Conservation (phyloP, 2,329 filamentous ascomycete genomes). For the Orbilia blumenaviensis region DNA sequence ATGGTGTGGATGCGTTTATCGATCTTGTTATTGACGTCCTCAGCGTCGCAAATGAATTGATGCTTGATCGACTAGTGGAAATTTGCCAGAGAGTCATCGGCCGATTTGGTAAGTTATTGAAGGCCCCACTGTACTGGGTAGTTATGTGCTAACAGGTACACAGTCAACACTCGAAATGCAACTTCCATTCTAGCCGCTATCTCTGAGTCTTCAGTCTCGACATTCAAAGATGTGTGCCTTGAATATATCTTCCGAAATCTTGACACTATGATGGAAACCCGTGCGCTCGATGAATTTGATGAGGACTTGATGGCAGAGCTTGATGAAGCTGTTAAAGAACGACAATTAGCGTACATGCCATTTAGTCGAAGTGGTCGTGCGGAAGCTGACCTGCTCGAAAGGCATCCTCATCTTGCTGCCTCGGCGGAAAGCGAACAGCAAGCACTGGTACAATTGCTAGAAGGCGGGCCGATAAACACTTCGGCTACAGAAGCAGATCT, state of each 20-base stretch:
- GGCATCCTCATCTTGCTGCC: slow-evolving; percentile 63
- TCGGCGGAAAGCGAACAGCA: slow-evolving; percentile 61
- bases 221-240: slow-evolving; percentile 86
- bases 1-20: slow-evolving; percentile 80
- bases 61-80: slow-evolving; percentile 89
- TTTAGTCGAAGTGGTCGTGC: slow-evolving; percentile 76
- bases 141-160: slow-evolving; percentile 53
- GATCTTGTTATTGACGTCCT: slow-evolving; percentile 92
- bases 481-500: slow-evolving; percentile 20
- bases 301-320: slow-evolving; percentile 82
- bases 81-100: slow-evolving; percentile 87
- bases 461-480: slow-evolving; percentile 8
- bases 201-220: slow-evolving; percentile 79
- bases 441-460: slow-evolving; percentile 54
- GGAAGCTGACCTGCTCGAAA: slow-evolving; percentile 61
- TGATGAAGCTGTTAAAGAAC: slow-evolving; percentile 79
- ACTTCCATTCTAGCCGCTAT: slow-evolving; percentile 85
- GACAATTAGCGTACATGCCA: slow-evolving; percentile 80
- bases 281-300: slow-evolving; percentile 83
- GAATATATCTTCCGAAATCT: slow-evolving; percentile 93
- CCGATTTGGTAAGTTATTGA: slow-evolving; percentile 70
- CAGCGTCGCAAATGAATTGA: slow-evolving; percentile 88
- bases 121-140: slow-evolving; percentile 16
- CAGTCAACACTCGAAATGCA: slow-evolving; percentile 84
- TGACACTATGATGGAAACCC: slow-evolving; percentile 90